These are phyloP conservation scores for Pseudogymnoascus sp. DNA, from an alignment of 2,329 filamentous ascomycete species.

Conservation along the genomic window DNA sequence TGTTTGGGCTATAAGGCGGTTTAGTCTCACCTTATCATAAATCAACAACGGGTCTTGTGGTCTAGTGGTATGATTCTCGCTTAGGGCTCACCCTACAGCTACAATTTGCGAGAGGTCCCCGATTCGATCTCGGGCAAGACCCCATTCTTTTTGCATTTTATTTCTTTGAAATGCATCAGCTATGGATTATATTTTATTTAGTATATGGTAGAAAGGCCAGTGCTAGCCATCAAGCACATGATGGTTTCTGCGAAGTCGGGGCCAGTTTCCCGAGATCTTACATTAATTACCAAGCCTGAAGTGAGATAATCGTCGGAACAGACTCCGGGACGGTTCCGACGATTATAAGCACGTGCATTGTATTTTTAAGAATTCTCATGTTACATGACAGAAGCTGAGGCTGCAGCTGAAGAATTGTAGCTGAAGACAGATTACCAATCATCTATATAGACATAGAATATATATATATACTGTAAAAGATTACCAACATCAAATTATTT, in stretches of 20 bases:
- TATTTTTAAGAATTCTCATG: not conserved
- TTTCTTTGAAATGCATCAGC: not conserved
- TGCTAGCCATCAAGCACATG: not conserved
- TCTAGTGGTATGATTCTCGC: conserved; percentile 8
- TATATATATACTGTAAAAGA: not conserved
- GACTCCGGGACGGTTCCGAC: not conserved
- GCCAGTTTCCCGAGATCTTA: not conserved
- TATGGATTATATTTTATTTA: not conserved
- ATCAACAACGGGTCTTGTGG: conserved; percentile 5
- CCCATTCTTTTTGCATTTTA: conserved; percentile 1
- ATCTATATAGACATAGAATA: not conserved
- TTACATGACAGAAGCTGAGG: not conserved
- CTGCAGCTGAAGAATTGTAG: not conserved
- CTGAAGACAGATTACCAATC: not conserved
- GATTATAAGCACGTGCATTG: not conserved
- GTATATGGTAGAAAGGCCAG: not conserved
- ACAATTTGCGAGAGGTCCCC: conserved; percentile 8
- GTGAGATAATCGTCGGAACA: not conserved
- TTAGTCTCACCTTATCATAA: not conserved
- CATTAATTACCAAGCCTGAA: not conserved
- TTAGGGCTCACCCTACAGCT: conserved; percentile 8
- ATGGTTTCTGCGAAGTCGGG: not conserved
- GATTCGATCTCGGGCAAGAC: conserved; percentile 8
- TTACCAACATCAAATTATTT: not conserved
- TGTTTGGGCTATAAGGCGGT: not conserved